Conservation (phyloP, 2,329 filamentous ascomycete species). For the Zasmidium citrigriseum region DNA sequence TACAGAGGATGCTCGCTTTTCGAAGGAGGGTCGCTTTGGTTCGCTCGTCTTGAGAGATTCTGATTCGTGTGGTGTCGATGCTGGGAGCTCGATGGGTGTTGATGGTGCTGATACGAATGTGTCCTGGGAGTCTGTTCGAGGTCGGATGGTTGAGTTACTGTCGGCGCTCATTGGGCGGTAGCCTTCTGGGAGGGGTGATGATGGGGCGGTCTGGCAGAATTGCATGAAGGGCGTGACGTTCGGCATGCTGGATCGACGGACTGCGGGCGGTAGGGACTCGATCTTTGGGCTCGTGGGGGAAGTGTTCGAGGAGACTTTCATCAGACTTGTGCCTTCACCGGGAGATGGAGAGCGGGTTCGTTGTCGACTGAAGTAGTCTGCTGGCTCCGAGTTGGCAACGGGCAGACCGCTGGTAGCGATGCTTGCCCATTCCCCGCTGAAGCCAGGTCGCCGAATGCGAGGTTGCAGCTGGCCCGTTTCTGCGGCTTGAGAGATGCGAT, state of each 20-base stretch:
- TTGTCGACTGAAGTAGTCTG: slow-evolving; percentile 13
- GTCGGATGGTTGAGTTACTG: not conserved
- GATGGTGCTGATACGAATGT: not conserved
- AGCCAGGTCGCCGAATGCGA: slow-evolving; percentile 20
- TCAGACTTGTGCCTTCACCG: not conserved
- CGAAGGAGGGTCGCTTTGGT: slow-evolving; percentile 24
- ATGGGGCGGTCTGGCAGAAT: slow-evolving; percentile 33
- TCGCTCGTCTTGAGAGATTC: not conserved
- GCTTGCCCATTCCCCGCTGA: slow-evolving; percentile 20
- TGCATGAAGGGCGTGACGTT: slow-evolving; percentile 34
- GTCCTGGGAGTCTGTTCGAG: not conserved
- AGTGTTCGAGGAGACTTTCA: slow-evolving; percentile 7
- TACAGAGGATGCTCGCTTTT: slow-evolving; percentile 27
- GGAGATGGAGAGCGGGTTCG: slow-evolving; percentile 7
- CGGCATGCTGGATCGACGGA: slow-evolving; percentile 31
- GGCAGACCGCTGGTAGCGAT: slow-evolving; percentile 4
- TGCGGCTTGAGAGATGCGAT: slow-evolving; percentile 52
- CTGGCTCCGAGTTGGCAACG: not conserved
- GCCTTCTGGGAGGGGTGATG: slow-evolving; percentile 18
- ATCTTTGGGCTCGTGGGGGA: slow-evolving; percentile 21
- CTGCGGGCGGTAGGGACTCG: slow-evolving; percentile 28
- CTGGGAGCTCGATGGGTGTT: slow-evolving; percentile 1
- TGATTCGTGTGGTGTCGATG: not conserved
- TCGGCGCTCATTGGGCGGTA: not conserved
- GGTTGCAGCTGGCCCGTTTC: slow-evolving; percentile 51